phyloP scores from a whole-genome alignment of 2,329 filamentous ascomycete species.

The Botrytis medusae region DNA sequence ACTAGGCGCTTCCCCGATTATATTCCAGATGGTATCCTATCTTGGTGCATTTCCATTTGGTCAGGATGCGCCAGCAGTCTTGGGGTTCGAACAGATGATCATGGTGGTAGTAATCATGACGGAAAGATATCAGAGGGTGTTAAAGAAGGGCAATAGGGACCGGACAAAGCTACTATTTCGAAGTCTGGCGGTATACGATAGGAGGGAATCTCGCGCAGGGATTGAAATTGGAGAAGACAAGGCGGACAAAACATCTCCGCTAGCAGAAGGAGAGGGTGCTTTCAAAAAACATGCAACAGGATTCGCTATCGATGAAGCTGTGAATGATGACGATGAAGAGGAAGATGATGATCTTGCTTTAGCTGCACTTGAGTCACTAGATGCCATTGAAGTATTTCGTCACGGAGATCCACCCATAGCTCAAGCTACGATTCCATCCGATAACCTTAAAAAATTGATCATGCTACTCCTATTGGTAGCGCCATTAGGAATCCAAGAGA shows the following conservation, averaged over 20 bases:
- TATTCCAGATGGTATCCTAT: slow-evolving; percentile 72
- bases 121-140: slow-evolving; percentile 63
- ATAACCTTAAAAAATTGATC: slow-evolving; percentile 69
- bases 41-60: slow-evolving; percentile 74
- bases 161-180: slow-evolving; percentile 67
- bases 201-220: slow-evolving; percentile 43
- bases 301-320: slow-evolving; percentile 47
- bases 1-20: slow-evolving; percentile 62
- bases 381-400: slow-evolving; percentile 61
- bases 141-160: slow-evolving; percentile 57
- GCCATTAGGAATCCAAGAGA: slow-evolving; percentile 64
- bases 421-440: slow-evolving; percentile 69
- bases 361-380: slow-evolving; percentile 66
- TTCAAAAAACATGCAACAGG: slow-evolving; percentile 30
- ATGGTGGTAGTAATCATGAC: slow-evolving; percentile 74
- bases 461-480: slow-evolving; percentile 69
- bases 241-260: neutral
- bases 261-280: slow-evolving; percentile 26
- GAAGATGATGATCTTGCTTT: slow-evolving; percentile 65
- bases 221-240: slow-evolving; percentile 20
- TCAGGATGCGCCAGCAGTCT: slow-evolving; percentile 65
- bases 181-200: slow-evolving; percentile 70
- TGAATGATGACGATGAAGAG: slow-evolving; percentile 46
- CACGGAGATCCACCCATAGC: slow-evolving; percentile 53
- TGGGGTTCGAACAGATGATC: slow-evolving; percentile 68